Evolutionary conservation across 768 basidiomycete genomes (phyloP), one percentile per base, ranked within the genome.

Genomic region (Rhodotorula kratochvilovae): DNA sequence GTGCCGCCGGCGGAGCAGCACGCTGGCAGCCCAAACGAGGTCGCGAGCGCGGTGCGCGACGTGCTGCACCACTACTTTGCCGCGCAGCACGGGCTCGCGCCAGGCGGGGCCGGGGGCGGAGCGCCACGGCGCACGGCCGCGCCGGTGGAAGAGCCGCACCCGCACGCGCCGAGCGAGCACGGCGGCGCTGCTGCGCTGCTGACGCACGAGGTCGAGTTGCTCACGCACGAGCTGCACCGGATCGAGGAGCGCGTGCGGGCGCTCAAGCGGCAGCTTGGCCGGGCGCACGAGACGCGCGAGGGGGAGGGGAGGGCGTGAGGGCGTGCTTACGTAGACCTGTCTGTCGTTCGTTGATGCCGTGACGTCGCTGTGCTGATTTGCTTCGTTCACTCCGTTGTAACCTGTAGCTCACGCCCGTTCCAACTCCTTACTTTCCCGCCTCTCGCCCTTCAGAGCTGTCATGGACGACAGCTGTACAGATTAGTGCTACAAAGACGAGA

Each of bases 221-320:
- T 83, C 85, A 82, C 76, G 83, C 81, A 25, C 39, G 84, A 85
- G 70, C 79, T 78, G 13, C 82, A 88, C 72, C 71, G 76, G 67
- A 79, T 89, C 57, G 88, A 90, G 79, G 83, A 85, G 71, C 82
- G 87, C 67, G 82, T 88, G 13, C 2, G 36, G 27, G 23, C 31
- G 53, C 35, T 64, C n/a, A 42, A 54, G 33, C 29, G 6, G 21
- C 54, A 56, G 53, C 13, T 64, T n/a, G 8, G 62, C 3, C 27
- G 10, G 5, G 23, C 50, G 62, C 45, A 8, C 13, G 27, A 19
- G 2, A 15, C 53, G 13, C 29, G 53, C 13, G 29, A 19, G 29
- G 29, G 10, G 2, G 53, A 12, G 29, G n/a, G 1, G n/a, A 11
- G 6, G 27, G n/a, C 3, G 29, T 25, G 13, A 5, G n/a, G 33